These are phyloP conservation scores for Gossypioides kirkii DNA, from an alignment of 345 rosid genomes.

Conservation along the genomic window DNA sequence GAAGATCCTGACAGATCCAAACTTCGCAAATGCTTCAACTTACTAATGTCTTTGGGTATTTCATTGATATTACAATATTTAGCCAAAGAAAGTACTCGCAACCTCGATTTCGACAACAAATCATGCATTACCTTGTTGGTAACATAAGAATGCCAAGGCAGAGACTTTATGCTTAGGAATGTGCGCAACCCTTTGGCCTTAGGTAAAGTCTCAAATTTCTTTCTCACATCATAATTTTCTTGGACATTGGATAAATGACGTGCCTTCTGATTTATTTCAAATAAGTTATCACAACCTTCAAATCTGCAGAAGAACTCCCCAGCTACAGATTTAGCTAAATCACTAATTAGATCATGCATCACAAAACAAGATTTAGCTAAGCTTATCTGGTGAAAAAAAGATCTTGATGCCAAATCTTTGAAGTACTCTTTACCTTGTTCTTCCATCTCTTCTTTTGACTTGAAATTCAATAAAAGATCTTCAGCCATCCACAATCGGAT, in stretches of 20 bases:
- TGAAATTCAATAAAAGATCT: background rate
- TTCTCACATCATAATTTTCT: background rate
- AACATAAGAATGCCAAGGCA: background rate
- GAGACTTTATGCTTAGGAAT: background rate
- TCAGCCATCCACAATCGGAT: background rate
- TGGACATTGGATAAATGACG: background rate
- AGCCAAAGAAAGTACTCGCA: slow-evolving; percentile 2
- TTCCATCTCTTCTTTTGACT: background rate
- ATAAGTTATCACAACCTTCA: background rate
- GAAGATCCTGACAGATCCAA: background rate
- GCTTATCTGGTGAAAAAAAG: background rate
- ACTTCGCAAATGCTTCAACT: slow-evolving; percentile 1
- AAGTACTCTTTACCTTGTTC: background rate
- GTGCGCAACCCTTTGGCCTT: background rate
- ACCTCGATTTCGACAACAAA: background rate
- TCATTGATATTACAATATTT: background rate
- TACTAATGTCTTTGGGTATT: background rate
- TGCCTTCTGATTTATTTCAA: background rate
- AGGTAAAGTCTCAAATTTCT: background rate
- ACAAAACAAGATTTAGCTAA: background rate
- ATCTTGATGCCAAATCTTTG: background rate
- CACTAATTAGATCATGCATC: background rate
- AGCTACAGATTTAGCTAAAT: background rate
- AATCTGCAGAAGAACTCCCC: background rate
- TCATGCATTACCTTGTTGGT: background rate